phyloP scores from a whole-genome alignment of 2,329 filamentous ascomycete genomes.

The Fusarium cyanostomum region DNA sequence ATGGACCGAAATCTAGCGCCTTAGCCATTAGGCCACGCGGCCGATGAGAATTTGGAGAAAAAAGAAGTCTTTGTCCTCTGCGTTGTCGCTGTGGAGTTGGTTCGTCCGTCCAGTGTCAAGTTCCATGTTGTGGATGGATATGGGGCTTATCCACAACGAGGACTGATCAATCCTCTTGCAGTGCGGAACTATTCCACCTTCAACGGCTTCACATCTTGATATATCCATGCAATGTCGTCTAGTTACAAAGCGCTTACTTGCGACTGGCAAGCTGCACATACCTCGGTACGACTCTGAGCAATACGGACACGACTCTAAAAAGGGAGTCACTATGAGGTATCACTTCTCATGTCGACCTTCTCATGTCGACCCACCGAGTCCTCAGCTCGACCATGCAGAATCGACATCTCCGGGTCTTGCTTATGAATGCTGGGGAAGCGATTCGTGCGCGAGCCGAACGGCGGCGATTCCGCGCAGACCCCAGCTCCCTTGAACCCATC shows the following conservation, averaged over 20 bases:
- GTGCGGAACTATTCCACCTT: constrained; percentile 16
- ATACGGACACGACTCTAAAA: not conserved
- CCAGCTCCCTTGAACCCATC: not conserved
- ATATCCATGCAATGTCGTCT: constrained; percentile 1
- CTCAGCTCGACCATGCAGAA: constrained; percentile 10
- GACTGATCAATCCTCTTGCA: constrained; percentile 1
- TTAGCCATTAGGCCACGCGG: constrained; percentile 40
- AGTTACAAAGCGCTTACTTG: not conserved
- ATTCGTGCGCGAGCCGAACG: constrained; percentile 16
- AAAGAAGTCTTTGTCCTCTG: constrained; percentile 4
- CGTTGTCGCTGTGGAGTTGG: constrained; percentile 8
- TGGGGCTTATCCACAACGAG: constrained; percentile 5
- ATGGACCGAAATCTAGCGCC: constrained; percentile 37
- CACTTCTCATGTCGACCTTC: not conserved
- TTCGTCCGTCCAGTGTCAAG: not conserved
- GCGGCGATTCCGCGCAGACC: not conserved
- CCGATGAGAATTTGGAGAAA: constrained; percentile 4
- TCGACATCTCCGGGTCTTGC: constrained; percentile 18
- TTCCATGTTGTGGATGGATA: not conserved
- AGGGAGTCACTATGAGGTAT: constrained; percentile 3
- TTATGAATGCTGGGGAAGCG: constrained; percentile 33
- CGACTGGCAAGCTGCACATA: not conserved
- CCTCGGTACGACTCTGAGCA: not conserved
- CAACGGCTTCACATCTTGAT: not conserved
- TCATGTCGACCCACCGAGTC: constrained; percentile 4